Conservation (phyloP, 495 filamentous ascomycete species). For the Neurospora sp. region DNA sequence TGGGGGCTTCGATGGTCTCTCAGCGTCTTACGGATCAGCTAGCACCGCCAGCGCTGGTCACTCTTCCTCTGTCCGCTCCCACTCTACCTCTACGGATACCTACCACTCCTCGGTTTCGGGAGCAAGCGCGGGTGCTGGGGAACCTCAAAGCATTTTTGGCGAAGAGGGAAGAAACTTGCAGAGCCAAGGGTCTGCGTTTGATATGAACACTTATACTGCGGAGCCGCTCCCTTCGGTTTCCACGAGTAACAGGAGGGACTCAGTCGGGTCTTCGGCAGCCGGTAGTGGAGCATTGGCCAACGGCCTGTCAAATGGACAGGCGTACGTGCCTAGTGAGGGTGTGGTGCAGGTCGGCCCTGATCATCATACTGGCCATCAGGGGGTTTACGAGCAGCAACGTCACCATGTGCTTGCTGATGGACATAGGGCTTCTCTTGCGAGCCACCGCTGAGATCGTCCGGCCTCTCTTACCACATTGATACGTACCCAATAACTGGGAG, state of each 20-base stretch:
- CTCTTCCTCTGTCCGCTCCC: constrained; percentile 7
- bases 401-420: not conserved
- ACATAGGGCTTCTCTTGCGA: not conserved
- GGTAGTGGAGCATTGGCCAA: constrained; percentile 1
- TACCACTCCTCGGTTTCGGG: constrained; percentile 6
- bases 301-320: constrained; percentile 13
- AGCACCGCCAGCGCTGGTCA: not conserved
- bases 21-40: constrained; percentile 4
- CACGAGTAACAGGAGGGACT: constrained; percentile 5
- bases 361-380: not conserved
- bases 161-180: constrained; percentile 15
- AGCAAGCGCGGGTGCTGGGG: constrained; percentile 5
- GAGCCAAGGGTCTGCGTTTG: constrained; percentile 12
- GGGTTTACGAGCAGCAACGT: not conserved
- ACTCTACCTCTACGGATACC: constrained; percentile 5
- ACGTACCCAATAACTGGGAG: not conserved
- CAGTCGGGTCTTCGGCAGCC: constrained; percentile 7
- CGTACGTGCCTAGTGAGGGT: constrained; percentile 17
- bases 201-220: constrained; percentile 12
- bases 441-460: not conserved
- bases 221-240: constrained; percentile 6
- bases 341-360: not conserved
- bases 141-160: constrained; percentile 7
- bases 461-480: not conserved
- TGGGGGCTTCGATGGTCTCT: constrained; percentile 5